phyloP scores from a whole-genome alignment of 306 rosid genomes.

The Dryas alaskensis region DNA sequence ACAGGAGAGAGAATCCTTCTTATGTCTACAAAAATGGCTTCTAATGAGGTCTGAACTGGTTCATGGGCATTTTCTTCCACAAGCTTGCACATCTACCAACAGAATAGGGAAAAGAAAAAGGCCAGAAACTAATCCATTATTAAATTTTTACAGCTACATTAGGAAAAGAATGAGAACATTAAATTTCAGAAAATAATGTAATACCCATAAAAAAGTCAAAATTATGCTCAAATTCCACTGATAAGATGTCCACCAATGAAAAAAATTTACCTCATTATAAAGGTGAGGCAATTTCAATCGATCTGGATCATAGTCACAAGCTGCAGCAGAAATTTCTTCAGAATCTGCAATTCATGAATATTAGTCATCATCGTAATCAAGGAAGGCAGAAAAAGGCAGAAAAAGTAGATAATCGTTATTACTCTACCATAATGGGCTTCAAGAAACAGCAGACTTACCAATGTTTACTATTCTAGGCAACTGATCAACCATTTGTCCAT shows the following conservation, averaged over 20 bases:
- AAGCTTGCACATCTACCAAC: constrained; percentile 73
- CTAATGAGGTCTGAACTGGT: constrained; percentile 42
- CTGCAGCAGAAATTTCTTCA: constrained; percentile 59
- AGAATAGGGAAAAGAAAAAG: neutral
- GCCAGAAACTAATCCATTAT: neutral
- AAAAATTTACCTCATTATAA: constrained; percentile 65
- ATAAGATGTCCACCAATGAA: neutral
- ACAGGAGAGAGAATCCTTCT: constrained; percentile 48
- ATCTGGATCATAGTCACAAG: constrained; percentile 57
- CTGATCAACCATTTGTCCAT: constrained; percentile 47
- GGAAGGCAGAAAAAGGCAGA: neutral
- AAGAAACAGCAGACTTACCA: constrained; percentile 47
- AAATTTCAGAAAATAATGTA: neutral
- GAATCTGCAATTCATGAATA: constrained; percentile 48
- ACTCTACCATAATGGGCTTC: neutral
- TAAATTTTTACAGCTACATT: neutral
- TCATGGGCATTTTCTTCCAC: constrained; percentile 46
- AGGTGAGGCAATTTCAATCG: constrained; percentile 64
- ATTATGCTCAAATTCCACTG: neutral
- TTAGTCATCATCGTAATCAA: constrained; percentile 1
- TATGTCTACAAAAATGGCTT: constrained; percentile 48
- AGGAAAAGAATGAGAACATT: neutral
- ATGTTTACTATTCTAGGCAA: constrained; percentile 63
- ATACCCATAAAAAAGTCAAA: neutral
- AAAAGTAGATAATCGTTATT: neutral